phyloP scores from a whole-genome alignment of 225 moss, liverwort and hornwort species.

The Lunularia cruciata region DNA sequence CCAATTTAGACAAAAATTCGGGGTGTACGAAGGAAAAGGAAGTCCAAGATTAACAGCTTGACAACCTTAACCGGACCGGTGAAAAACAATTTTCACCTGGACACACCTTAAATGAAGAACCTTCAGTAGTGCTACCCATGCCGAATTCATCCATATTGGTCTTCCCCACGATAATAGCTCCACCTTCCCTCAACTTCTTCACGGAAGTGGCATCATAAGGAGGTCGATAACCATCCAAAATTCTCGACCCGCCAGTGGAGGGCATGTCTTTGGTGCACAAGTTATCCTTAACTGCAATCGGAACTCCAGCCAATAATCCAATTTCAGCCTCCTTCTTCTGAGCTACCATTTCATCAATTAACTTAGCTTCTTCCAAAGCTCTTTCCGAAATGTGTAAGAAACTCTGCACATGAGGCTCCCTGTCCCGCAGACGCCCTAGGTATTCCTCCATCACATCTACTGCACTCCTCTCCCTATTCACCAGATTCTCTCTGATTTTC shows the following conservation, averaged over 20 bases:
- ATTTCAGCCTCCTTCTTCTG: constrained; percentile 49
- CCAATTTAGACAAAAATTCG: too few species aligned
- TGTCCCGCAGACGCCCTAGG: constrained; percentile 59
- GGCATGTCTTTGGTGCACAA: constrained; percentile 96
- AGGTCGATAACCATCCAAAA: constrained; percentile 73
- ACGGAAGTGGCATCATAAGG: constrained; percentile 91
- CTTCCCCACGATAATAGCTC: constrained; percentile 81
- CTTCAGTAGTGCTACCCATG: constrained; percentile 93
- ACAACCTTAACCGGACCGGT: too few species aligned
- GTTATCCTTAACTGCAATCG: constrained; percentile 91
- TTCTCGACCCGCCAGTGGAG: constrained; percentile 82
- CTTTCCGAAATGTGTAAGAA: constrained; percentile 85
- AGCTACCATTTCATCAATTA: constrained; percentile 61
- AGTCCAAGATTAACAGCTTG: too few species aligned
- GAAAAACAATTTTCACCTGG: too few species aligned
- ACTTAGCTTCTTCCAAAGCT: constrained; percentile 72
- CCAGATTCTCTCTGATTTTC: constrained; percentile 72
- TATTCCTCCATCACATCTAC: constrained; percentile 75
- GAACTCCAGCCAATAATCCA: constrained; percentile 70
- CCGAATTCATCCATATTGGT: constrained; percentile 98
- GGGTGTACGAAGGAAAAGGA: too few species aligned
- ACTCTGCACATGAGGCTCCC: constrained; percentile 79
- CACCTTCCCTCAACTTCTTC: constrained; percentile 62
- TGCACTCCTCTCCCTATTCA: constrained; percentile 60
- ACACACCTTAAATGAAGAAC: constrained; percentile 74